These are phyloP conservation scores for Fusarium humuli DNA, from an alignment of 2,329 filamentous ascomycete genomes.

Conservation along the genomic window DNA sequence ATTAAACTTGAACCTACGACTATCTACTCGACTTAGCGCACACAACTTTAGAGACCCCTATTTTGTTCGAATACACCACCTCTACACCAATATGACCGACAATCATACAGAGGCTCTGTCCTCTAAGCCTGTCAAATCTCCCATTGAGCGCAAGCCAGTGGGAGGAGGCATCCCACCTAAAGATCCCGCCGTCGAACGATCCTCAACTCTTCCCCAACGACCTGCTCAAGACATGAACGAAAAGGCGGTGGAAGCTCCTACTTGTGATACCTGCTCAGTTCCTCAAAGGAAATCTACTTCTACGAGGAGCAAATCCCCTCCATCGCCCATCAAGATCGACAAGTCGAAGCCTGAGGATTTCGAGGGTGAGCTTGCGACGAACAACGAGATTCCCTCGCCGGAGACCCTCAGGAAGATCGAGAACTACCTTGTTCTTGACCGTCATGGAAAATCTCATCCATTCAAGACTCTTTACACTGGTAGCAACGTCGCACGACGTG, in stretches of 20 bases:
- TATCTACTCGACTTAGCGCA: neutral
- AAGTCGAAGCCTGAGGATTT: conserved; percentile 63
- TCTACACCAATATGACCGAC: conserved; percentile 26
- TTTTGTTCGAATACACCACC: neutral
- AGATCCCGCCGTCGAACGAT: conserved; percentile 14
- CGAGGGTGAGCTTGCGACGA: conserved; percentile 65
- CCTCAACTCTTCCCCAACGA: conserved; percentile 26
- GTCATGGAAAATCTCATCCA: conserved; percentile 66
- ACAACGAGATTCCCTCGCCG: conserved; percentile 65
- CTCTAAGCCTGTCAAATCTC: conserved; percentile 10
- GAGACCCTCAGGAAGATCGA: conserved; percentile 64
- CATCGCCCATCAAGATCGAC: conserved; percentile 51
- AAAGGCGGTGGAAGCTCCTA: conserved; percentile 19
- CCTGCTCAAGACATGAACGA: conserved; percentile 11
- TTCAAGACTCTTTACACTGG: conserved; percentile 74
- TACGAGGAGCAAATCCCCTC: conserved; percentile 35
- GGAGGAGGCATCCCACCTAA: conserved; percentile 21
- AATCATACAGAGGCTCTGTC: conserved; percentile 21
- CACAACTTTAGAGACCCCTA: neutral
- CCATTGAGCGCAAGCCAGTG: conserved; percentile 23
- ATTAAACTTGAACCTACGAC: conserved; percentile 7
- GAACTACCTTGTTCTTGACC: conserved; percentile 69
- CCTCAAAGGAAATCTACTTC: conserved; percentile 39
- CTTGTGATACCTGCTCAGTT: conserved; percentile 24
- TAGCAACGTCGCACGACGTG: conserved; percentile 63